phyloP scores from a whole-genome alignment of 73 alveolate species.

The Blepharisma stoltei region DNA sequence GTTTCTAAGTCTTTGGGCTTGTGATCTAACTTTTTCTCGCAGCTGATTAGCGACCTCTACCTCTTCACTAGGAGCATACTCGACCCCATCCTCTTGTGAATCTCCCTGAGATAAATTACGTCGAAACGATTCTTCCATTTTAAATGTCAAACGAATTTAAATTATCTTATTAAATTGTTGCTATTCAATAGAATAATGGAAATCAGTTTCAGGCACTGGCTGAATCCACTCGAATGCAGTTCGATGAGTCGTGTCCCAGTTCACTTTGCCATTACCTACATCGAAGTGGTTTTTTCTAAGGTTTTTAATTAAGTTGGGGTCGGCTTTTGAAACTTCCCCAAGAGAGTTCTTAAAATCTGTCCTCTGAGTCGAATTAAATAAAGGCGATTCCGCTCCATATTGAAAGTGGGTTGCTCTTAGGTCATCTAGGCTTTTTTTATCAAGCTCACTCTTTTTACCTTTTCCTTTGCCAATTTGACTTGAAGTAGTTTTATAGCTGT shows the following conservation, averaged over 20 bases:
- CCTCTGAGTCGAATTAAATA: not conserved
- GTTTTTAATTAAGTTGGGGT: constrained; percentile 1
- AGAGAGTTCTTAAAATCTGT: not conserved
- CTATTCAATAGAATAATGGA: too few relatives aligned
- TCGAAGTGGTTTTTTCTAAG: constrained; percentile 11
- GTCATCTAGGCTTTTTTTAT: not conserved
- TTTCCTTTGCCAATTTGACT: not conserved
- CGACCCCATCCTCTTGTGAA: too few relatives aligned
- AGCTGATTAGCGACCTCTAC: not conserved
- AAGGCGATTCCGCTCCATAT: not conserved
- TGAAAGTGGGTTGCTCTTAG: not conserved
- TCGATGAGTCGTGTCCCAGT: not conserved
- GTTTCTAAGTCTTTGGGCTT: constrained; percentile 20
- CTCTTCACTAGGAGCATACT: not conserved
- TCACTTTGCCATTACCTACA: constrained; percentile 7
- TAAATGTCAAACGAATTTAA: too few relatives aligned
- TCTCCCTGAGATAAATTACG: too few relatives aligned
- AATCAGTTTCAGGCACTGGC: constrained; percentile 17
- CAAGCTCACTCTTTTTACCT: not conserved
- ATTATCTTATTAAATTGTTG: too few relatives aligned
- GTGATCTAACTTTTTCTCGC: constrained; percentile 25
- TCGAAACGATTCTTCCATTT: too few relatives aligned
- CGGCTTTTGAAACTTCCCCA: not conserved
- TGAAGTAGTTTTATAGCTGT: constrained; percentile 8
- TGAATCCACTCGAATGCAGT: constrained; percentile 1